Conservation (phyloP, 208 protist genomes). For the Naegleria gruberi region DNA sequence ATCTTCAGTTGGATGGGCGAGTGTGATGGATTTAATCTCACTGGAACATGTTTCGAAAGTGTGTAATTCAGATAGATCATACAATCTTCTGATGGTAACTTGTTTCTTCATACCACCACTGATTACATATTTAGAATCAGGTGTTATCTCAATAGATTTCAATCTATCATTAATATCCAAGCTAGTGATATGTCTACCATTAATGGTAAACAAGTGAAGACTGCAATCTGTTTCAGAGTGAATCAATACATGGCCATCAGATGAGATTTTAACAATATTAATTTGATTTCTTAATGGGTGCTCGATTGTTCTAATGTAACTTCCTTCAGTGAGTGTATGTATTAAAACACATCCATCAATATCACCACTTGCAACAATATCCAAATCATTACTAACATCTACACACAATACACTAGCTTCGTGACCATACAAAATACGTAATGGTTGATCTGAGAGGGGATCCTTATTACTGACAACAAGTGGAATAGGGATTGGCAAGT, state of each 20-base stretch:
- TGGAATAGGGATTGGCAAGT: background rate
- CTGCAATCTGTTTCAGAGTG: background rate
- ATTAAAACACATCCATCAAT: background rate
- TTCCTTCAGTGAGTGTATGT: background rate
- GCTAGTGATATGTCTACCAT: background rate
- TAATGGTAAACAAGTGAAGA: background rate
- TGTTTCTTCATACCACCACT: background rate
- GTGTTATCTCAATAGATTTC: background rate
- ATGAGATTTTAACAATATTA: background rate
- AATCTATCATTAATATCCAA: background rate
- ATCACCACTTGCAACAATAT: background rate
- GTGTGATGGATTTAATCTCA: background rate
- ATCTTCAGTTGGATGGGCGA: background rate
- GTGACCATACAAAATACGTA: constrained; percentile 5
- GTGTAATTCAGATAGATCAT: constrained; percentile 3
- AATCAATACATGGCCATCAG: constrained; percentile 6
- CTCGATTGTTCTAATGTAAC: background rate
- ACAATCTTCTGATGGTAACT: background rate
- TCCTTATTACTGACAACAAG: background rate
- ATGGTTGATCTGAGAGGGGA: background rate
- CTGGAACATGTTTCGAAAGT: constrained; percentile 4
- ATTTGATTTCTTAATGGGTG: background rate
- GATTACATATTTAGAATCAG: constrained; percentile 9
- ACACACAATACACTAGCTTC: background rate
- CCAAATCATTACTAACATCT: background rate